These are phyloP conservation scores for Fusarium sterilihyphosum DNA, from an alignment of 2,329 filamentous ascomycete species.

Conservation along the genomic window DNA sequence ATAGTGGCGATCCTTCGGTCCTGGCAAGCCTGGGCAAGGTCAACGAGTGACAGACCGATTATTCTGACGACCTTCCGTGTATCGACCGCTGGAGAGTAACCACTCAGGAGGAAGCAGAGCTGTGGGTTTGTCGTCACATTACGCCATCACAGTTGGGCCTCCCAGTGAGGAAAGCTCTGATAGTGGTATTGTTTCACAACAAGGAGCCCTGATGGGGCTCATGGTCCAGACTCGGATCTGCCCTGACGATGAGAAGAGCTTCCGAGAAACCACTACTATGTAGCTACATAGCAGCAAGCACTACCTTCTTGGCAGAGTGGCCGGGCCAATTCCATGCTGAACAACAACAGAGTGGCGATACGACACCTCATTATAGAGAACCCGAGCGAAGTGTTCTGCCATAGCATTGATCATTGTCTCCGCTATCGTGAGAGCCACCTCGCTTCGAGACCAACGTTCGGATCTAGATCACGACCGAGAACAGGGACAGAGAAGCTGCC, in stretches of 20 bases:
- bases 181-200: conserved; percentile 38
- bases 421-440: neutral
- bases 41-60: conserved; percentile 21
- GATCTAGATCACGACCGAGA: conserved; percentile 20
- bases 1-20: neutral
- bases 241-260: conserved; percentile 14
- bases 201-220: conserved; percentile 32
- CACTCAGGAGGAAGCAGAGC: conserved; percentile 25
- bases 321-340: neutral
- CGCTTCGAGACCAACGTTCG: neutral
- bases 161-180: conserved; percentile 30
- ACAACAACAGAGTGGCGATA: conserved; percentile 22
- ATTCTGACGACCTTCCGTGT: conserved; percentile 8
- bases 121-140: conserved; percentile 36
- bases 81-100: conserved; percentile 8
- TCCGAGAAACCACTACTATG: neutral
- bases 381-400: neutral
- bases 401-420: neutral
- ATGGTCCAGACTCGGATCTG: conserved; percentile 32
- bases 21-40: neutral
- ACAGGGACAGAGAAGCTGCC: conserved; percentile 6
- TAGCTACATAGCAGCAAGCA: conserved; percentile 2
- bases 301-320: conserved; percentile 3
- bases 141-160: conserved; percentile 33
- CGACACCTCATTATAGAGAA: conserved; percentile 1